These are phyloP conservation scores for Medicago arabica DNA, from an alignment of 306 rosid genomes.

Conservation along the genomic window DNA sequence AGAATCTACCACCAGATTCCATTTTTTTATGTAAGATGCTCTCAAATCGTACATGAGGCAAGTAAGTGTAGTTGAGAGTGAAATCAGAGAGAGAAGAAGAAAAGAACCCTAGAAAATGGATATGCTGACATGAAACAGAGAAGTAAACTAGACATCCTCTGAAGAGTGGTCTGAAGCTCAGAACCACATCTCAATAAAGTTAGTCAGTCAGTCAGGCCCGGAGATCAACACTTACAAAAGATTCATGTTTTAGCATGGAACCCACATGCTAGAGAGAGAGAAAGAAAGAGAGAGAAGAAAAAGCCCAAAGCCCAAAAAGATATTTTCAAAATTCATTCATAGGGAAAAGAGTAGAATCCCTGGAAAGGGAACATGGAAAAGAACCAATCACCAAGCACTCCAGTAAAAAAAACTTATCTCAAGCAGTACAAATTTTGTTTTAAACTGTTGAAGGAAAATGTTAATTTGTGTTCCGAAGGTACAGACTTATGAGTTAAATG, in stretches of 20 bases:
- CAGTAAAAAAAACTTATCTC: not conserved
- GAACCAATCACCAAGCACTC: conserved; percentile 51
- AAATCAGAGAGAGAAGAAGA: conserved; percentile 17
- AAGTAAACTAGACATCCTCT: conserved; percentile 62
- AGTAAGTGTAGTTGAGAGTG: conserved; percentile 30
- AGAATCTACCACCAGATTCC: conserved; percentile 85
- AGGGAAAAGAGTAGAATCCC: conserved; percentile 60
- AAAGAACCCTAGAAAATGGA: conserved; percentile 56
- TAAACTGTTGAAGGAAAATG: no score
- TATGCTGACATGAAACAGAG: conserved; percentile 63
- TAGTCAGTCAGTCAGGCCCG: conserved; percentile 60
- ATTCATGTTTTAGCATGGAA: conserved; percentile 40
- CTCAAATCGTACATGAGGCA: conserved; percentile 44
- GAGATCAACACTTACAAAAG: conserved; percentile 61
- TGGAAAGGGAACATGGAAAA: conserved; percentile 48
- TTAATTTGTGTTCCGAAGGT: no score
- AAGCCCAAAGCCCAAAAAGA: conserved; percentile 85
- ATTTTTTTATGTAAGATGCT: conserved; percentile 28
- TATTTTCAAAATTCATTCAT: conserved; percentile 53
- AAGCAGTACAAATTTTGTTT: no score
- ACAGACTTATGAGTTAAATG: no score
- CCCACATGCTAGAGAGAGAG: conserved; percentile 58
- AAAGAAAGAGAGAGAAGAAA: conserved; percentile 30
- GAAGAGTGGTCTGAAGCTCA: conserved; percentile 50
- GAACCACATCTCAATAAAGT: conserved; percentile 70